A percentile compares a stretch with the other conserved stretches of the same genome.
These are phyloP conservation scores for Talaromyces funiculosus DNA, from an alignment of 2,329 filamentous ascomycete genomes.

Conservation along the genomic window DNA sequence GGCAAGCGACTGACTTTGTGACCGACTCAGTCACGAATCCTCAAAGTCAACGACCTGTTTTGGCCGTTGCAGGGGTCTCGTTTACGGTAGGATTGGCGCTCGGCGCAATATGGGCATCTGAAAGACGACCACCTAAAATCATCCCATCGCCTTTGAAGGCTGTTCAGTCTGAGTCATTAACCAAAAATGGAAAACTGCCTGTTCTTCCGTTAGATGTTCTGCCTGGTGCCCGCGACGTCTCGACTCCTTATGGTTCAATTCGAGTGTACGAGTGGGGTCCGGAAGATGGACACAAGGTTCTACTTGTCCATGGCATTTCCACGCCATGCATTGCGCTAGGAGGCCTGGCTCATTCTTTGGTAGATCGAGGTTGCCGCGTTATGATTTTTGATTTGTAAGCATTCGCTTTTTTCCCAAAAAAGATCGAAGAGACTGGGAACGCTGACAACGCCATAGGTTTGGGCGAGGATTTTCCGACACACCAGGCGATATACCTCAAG, in stretches of 20 bases:
- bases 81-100: constrained; percentile 30
- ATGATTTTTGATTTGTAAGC: constrained; percentile 64
- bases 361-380: constrained; percentile 63
- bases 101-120: constrained; percentile 23
- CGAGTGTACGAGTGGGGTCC: constrained; percentile 79
- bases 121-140: constrained; percentile 15
- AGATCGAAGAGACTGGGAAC: not conserved
- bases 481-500: constrained; percentile 61
- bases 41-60: constrained; percentile 26
- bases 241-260: constrained; percentile 58
- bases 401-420: not conserved
- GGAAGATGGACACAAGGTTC: constrained; percentile 61
- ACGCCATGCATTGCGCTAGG: constrained; percentile 69
- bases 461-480: constrained; percentile 73
- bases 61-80: constrained; percentile 32
- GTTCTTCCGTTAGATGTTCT: constrained; percentile 67
- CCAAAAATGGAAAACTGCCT: constrained; percentile 34
- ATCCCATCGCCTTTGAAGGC: constrained; percentile 34
- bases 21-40: constrained; percentile 28
- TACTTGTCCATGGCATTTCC: constrained; percentile 75
- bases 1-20: constrained; percentile 29
- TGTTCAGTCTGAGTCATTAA: constrained; percentile 29
- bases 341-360: constrained; percentile 61
- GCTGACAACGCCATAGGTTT: constrained; percentile 24
- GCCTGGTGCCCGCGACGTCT: constrained; percentile 57